phyloP scores from a whole-genome alignment of 495 filamentous ascomycete species.

The Hyaloscypha variabilis region DNA sequence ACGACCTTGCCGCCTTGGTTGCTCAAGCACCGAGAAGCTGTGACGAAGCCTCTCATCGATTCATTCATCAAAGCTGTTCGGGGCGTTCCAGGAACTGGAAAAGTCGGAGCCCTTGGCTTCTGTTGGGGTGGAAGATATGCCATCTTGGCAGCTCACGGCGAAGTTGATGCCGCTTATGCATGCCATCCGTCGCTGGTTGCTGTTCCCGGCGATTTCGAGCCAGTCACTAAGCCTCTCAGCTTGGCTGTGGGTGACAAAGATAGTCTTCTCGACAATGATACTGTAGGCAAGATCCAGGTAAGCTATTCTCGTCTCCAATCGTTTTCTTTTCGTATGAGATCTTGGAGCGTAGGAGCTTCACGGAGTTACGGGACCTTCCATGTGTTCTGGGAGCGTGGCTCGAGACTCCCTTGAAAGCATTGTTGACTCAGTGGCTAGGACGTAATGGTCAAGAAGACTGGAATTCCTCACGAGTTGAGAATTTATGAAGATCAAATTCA shows the following conservation, averaged over 20 bases:
- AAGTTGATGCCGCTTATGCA: conserved; percentile 37
- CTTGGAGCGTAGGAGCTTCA: too few relatives aligned
- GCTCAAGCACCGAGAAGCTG: conserved; percentile 37
- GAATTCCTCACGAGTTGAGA: conserved; percentile 38
- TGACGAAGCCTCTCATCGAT: conserved; percentile 28
- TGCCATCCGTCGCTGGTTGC: conserved; percentile 41
- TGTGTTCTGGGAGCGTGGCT: too few relatives aligned
- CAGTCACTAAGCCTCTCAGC: conserved; percentile 33
- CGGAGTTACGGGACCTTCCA: too few relatives aligned
- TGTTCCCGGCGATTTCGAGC: conserved; percentile 44
- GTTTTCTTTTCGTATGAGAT: too few relatives aligned
- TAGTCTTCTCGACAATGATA: conserved; percentile 29
- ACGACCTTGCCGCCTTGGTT: conserved; percentile 39
- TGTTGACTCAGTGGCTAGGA: too few relatives aligned
- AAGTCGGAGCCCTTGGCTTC: conserved; percentile 45
- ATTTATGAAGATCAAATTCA: conserved; percentile 48
- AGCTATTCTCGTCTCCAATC: too few relatives aligned
- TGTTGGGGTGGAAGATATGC: conserved; percentile 48
- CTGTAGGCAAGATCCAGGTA: conserved; percentile 33
- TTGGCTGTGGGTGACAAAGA: conserved; percentile 43
- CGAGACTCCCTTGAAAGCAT: too few relatives aligned
- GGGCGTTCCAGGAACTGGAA: conserved; percentile 34
- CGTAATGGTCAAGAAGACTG: conserved; percentile 39
- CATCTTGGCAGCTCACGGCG: conserved; percentile 25
- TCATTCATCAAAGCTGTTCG: conserved; percentile 35